Evolutionary conservation across 257 asterid species (phyloP).

Genomic region (Ligustrum vulgare): DNA sequence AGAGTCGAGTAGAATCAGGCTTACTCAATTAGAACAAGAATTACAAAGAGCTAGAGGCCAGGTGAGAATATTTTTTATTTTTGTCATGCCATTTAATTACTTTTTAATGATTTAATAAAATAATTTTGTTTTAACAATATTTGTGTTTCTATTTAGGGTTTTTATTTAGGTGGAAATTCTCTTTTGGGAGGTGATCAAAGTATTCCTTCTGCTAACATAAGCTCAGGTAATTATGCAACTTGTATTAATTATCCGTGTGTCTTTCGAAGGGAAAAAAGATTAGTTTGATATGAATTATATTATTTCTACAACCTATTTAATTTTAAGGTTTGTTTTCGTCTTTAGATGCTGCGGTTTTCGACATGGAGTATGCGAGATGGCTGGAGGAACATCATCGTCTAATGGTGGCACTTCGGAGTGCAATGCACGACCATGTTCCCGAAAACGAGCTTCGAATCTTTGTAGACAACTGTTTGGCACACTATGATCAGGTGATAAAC

Average conservation of each 20-base stretch:
- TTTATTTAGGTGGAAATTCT: conserved; percentile 58
- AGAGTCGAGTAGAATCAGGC: conserved; percentile 78
- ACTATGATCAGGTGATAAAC: conserved; percentile 55
- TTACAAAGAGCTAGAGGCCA: conserved; percentile 73
- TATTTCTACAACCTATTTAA: not conserved
- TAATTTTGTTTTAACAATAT: conserved; percentile 8
- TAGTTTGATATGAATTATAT: not conserved
- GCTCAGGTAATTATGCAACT: conserved; percentile 47
- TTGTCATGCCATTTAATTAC: not conserved
- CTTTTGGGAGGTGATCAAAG: conserved; percentile 63
- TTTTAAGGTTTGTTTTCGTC: not conserved
- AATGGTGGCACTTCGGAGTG: conserved; percentile 67
- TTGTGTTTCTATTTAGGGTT: conserved; percentile 46
- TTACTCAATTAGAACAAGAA: conserved; percentile 77
- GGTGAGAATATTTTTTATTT: conserved; percentile 30
- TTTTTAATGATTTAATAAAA: not conserved
- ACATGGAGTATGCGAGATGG: conserved; percentile 85
- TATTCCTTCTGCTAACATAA: conserved; percentile 44
- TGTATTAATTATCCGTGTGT: no score
- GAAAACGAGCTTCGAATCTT: conserved; percentile 63
- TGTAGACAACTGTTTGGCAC: conserved; percentile 64
- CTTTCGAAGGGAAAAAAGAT: not conserved
- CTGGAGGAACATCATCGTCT: conserved; percentile 74
- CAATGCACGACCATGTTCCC: conserved; percentile 58
- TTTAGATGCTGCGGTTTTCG: conserved; percentile 59